Percentiles rank a stretch among this genome's conserved stretches.
phyloP scores from a whole-genome alignment of 148 eudicot genomes.

The Rhododendron ferrugineum region DNA sequence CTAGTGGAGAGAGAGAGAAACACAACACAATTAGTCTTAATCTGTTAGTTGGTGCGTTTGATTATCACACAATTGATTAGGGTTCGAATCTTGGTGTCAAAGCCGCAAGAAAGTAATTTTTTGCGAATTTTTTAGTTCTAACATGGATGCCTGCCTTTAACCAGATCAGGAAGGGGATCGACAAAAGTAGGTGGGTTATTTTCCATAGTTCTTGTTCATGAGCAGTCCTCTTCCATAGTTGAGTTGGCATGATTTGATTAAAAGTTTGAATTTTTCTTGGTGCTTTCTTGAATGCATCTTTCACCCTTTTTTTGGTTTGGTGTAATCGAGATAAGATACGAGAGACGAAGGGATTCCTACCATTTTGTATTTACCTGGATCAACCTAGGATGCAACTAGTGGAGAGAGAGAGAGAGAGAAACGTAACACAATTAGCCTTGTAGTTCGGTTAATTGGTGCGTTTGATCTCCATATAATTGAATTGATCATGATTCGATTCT shows the following conservation, averaged over 20 bases:
- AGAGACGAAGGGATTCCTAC: not conserved
- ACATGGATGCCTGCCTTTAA: too few species aligned
- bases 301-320: not conserved
- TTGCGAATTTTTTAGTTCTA: too few species aligned
- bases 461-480: too few species aligned
- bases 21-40: not conserved
- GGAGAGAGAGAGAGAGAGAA: not conserved
- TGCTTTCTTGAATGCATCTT: not conserved
- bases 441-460: not conserved
- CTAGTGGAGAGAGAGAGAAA: not conserved
- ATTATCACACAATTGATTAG: too few species aligned
- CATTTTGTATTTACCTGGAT: not conserved
- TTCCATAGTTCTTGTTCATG: too few species aligned
- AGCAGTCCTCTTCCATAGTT: not conserved
- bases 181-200: not conserved
- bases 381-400: not conserved
- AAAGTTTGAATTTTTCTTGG: not conserved
- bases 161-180: too few species aligned
- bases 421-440: not conserved
- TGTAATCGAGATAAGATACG: not conserved
- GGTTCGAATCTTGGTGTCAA: too few species aligned
- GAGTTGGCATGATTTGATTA: not conserved
- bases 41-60: not conserved
- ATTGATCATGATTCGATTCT: too few species aligned
- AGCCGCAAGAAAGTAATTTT: too few species aligned